Evolutionary conservation across 192 early-diverging fungal species (phyloP).

Genomic region (Polychytrium aggregatum): DNA sequence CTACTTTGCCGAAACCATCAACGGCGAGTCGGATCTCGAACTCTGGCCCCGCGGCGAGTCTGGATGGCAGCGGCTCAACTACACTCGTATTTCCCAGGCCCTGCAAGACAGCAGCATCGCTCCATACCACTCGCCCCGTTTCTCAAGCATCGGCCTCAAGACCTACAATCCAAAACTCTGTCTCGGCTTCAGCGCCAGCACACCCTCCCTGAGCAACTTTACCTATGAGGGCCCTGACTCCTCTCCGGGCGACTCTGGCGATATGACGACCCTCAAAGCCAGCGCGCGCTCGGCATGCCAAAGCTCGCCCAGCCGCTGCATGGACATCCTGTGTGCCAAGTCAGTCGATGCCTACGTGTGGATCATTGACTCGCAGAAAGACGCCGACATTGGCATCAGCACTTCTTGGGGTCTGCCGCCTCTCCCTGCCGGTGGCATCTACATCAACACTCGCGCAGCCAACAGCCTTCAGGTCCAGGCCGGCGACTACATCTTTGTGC

Average conservation of each 20-base stretch:
- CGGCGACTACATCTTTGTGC: slow-evolving; percentile 9
- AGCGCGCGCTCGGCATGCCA: not conserved
- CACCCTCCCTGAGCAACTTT: slow-evolving; percentile 1
- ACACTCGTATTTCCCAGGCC: not conserved
- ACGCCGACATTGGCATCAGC: slow-evolving; percentile 3
- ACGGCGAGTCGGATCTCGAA: slow-evolving; percentile 11
- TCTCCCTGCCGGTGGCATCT: slow-evolving; percentile 2
- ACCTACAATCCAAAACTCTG: slow-evolving; percentile 3
- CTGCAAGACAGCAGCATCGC: not conserved
- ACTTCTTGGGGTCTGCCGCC: slow-evolving; percentile 4
- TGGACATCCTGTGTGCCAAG: slow-evolving; percentile 1
- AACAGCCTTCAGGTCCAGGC: not conserved
- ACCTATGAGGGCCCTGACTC: slow-evolving; percentile 2
- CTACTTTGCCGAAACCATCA: slow-evolving; percentile 6
- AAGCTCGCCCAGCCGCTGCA: slow-evolving; percentile 1
- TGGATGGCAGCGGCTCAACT: slow-evolving; percentile 7
- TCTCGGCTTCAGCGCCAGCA: not conserved
- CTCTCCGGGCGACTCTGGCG: not conserved
- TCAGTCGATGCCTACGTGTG: not conserved
- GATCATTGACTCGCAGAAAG: slow-evolving; percentile 6
- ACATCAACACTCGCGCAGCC: slow-evolving; percentile 1
- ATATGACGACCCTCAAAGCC: not conserved
- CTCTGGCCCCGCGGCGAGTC: slow-evolving; percentile 1
- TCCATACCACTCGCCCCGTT: slow-evolving; percentile 5
- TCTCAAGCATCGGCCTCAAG: not conserved